Evolutionary conservation across 805 yeast genomes (phyloP), one percentile per base, ranked within the genome.

Genomic region (Maudiozyma bulderi): DNA sequence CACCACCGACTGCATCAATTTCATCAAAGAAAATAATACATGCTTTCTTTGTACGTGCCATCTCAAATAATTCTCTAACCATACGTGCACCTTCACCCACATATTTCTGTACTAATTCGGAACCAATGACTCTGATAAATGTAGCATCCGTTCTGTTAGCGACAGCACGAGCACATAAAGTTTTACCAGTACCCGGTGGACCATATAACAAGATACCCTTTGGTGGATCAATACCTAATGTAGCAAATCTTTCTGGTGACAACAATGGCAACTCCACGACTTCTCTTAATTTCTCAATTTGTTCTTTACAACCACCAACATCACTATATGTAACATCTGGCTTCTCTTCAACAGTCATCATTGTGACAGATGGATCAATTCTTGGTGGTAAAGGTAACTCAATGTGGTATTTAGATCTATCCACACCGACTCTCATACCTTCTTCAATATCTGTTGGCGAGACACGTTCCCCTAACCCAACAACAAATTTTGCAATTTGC

Each of bases 31-130:
- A 93, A 50, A 93, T 91, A 63, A 93, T 93, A 71, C 98, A 91
- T 1, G 99, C 98, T 65, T 91, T 90, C 70, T 93, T 93, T 37
- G 98, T 86, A 66, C 99, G 84, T 2, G 99, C 99, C 98, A 93
- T 90, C 67, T 93, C 99, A 61, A 93, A 93, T 62, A 93, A 77
- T 71, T 93, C 99, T 70, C 99, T 81, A 48, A 93, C 98, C 99
- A 93, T 93, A 66, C 99, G 81, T 5, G 99, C 99, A 73, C 99
- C 99, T 73, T 93, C 99, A 66, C 99, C 99, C 46, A 93, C 98
- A 67, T 93, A 93, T 68, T 93, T 93, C 69, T 93, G 99, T 32
- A 93, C 99, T 66, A 93, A 77, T 70, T 93, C 99, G 1, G 98
- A 91, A 8, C 99, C 99, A 72, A 93, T 93, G 47, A 93, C 99